Evolutionary conservation across 768 basidiomycete species (phyloP).

Genomic region (Crassisporium funariophilum): DNA sequence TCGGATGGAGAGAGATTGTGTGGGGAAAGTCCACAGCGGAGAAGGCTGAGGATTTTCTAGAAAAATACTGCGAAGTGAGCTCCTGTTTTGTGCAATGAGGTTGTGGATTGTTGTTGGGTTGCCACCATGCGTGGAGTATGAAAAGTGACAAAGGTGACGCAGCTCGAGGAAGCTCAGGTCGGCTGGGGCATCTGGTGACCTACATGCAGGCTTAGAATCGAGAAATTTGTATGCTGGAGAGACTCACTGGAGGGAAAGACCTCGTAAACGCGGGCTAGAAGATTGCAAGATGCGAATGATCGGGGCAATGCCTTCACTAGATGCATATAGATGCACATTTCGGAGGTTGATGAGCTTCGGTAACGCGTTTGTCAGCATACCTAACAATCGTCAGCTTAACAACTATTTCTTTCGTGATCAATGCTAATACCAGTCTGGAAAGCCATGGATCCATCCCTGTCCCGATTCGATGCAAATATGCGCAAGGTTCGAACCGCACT

Average conservation of each 20-base stretch:
- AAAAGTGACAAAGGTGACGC: conserved; percentile 60
- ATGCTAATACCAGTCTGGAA: conserved; percentile 61
- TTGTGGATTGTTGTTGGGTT: conserved; percentile 39
- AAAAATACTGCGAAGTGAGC: conserved; percentile 53
- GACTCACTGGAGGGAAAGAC: conserved; percentile 57
- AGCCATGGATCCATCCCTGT: conserved; percentile 51
- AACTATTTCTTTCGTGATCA: not conserved
- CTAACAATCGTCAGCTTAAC: conserved; percentile 28
- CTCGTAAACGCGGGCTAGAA: conserved; percentile 52
- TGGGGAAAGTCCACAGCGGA: conserved; percentile 58
- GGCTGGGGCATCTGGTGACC: conserved; percentile 44
- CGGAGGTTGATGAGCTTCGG: conserved; percentile 62
- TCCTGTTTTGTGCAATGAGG: conserved; percentile 56
- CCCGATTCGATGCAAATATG: conserved; percentile 55
- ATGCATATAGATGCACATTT: conserved; percentile 62
- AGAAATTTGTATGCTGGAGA: not conserved
- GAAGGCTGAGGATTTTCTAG: conserved; percentile 55
- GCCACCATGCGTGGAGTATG: conserved; percentile 50
- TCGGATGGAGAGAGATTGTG: conserved; percentile 53
- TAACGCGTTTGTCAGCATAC: conserved; percentile 70
- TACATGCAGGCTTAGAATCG: conserved; percentile 14
- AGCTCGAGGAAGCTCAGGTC: conserved; percentile 53
- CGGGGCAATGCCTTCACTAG: conserved; percentile 51
- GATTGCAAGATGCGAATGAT: conserved; percentile 56
- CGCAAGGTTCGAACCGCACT: conserved; percentile 56